These are phyloP conservation scores for Pythium rishiriense DNA, from an alignment of 352 stramenopile species.

Conservation along the genomic window DNA sequence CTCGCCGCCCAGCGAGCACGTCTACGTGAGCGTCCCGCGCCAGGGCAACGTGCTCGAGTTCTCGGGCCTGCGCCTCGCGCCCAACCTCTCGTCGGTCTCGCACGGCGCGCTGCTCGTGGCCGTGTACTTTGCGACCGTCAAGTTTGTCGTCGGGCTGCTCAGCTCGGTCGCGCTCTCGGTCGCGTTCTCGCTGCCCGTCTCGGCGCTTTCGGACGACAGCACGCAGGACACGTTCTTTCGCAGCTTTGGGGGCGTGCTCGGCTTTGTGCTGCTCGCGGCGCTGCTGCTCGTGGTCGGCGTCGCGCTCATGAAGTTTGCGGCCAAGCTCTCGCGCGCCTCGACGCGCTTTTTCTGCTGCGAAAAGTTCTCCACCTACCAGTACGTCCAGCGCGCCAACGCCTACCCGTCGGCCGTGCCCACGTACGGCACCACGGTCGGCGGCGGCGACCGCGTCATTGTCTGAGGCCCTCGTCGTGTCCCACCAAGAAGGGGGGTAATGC, in stretches of 20 bases:
- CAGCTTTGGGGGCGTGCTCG: constrained; percentile 39
- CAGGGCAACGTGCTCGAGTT: constrained; percentile 36
- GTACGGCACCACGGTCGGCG: constrained; percentile 37
- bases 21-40: constrained; percentile 43
- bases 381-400: constrained; percentile 27
- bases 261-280: constrained; percentile 46
- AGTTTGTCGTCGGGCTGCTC: constrained; percentile 51
- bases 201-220: constrained; percentile 37
- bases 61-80: constrained; percentile 53
- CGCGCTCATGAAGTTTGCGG: constrained; percentile 55
- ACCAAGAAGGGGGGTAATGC: too few species aligned
- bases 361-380: constrained; percentile 50
- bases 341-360: constrained; percentile 76
- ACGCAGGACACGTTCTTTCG: constrained; percentile 42
- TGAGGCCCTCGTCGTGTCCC: too few species aligned
- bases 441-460: constrained; percentile 11
- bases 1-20: constrained; percentile 46
- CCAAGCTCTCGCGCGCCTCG: constrained; percentile 39
- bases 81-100: constrained; percentile 48
- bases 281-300: constrained; percentile 53
- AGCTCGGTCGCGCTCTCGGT: constrained; percentile 57
- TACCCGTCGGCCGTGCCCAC: constrained; percentile 24
- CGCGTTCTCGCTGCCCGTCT: constrained; percentile 50
- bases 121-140: constrained; percentile 66
- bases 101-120: constrained; percentile 40